These are phyloP conservation scores for Daldinia decipiens DNA, from an alignment of 495 filamentous ascomycete species.

Conservation along the genomic window DNA sequence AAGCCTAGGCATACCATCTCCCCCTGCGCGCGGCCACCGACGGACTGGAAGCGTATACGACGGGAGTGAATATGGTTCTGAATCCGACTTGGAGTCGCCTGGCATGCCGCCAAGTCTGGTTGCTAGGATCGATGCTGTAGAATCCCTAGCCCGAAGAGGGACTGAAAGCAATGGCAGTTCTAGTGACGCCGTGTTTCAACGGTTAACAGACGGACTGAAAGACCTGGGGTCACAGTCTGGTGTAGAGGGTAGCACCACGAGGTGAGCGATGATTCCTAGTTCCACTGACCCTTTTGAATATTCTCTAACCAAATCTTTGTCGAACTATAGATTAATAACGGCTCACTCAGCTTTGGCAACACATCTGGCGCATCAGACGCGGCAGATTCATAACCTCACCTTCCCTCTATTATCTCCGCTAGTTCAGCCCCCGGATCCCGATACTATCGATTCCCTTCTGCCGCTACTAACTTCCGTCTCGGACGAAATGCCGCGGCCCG, in stretches of 20 bases:
- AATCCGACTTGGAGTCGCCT: slow-evolving; percentile 76
- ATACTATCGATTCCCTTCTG: slow-evolving; percentile 72
- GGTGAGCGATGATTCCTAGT: slow-evolving; percentile 59
- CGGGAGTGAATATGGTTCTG: slow-evolving; percentile 70
- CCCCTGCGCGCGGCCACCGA: slow-evolving; percentile 55
- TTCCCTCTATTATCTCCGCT: slow-evolving; percentile 75
- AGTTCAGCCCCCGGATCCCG: slow-evolving; percentile 60
- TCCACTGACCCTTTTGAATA: slow-evolving; percentile 5
- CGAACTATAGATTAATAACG: slow-evolving; percentile 75
- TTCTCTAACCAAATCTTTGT: slow-evolving; percentile 36
- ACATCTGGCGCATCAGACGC: slow-evolving; percentile 85
- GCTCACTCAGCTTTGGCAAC: slow-evolving; percentile 86
- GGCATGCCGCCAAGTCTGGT: slow-evolving; percentile 79
- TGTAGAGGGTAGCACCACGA: slow-evolving; percentile 81
- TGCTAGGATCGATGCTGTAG: slow-evolving; percentile 78
- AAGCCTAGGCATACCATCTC: slow-evolving; percentile 52
- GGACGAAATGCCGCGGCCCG: slow-evolving; percentile 65
- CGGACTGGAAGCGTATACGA: slow-evolving; percentile 65
- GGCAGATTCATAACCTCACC: slow-evolving; percentile 80
- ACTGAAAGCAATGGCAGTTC: slow-evolving; percentile 76
- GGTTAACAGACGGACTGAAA: slow-evolving; percentile 76
- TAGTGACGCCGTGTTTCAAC: slow-evolving; percentile 72
- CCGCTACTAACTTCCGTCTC: slow-evolving; percentile 67
- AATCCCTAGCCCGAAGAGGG: slow-evolving; percentile 76
- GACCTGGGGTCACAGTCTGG: slow-evolving; percentile 84